Evolutionary conservation across 148 eudicot species (phyloP).

Genomic region (Rhododendron molle): DNA sequence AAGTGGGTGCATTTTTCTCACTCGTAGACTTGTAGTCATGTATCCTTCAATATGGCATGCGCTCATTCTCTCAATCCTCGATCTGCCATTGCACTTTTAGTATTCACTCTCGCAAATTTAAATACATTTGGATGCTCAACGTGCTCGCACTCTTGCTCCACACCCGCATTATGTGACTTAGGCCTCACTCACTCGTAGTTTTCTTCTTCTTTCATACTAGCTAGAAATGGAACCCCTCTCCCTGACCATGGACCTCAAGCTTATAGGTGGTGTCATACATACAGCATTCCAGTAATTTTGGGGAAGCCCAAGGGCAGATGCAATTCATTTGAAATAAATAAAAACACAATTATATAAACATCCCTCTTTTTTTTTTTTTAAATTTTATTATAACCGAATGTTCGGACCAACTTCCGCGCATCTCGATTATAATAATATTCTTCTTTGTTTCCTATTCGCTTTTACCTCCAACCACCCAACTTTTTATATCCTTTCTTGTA

Average conservation of each 20-base stretch:
- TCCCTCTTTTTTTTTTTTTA: background rate
- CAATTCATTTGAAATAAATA: conserved; percentile 1
- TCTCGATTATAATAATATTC: background rate
- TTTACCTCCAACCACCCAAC: background rate
- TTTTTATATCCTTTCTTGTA: background rate
- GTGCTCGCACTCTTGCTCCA: too few species aligned
- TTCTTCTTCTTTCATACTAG: conserved; percentile 6
- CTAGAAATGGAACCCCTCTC: background rate
- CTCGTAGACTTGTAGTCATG: background rate
- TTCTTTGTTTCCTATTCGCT: background rate
- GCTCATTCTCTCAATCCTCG: too few species aligned
- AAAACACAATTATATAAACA: background rate
- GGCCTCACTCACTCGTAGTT: background rate
- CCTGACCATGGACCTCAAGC: conserved; percentile 19
- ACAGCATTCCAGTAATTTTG: background rate
- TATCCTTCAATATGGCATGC: too few species aligned
- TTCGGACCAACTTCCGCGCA: too few species aligned
- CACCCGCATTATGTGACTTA: too few species aligned
- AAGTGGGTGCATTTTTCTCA: background rate
- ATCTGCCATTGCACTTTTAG: too few species aligned
- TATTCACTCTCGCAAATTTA: too few species aligned
- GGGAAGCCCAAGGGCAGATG: conserved; percentile 12
- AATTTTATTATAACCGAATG: too few species aligned
- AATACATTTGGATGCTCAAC: too few species aligned
- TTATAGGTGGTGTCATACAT: conserved; percentile 1